These are phyloP conservation scores for Myriosclerotinia duriaeana DNA, from an alignment of 2,329 filamentous ascomycete genomes.

Conservation along the genomic window DNA sequence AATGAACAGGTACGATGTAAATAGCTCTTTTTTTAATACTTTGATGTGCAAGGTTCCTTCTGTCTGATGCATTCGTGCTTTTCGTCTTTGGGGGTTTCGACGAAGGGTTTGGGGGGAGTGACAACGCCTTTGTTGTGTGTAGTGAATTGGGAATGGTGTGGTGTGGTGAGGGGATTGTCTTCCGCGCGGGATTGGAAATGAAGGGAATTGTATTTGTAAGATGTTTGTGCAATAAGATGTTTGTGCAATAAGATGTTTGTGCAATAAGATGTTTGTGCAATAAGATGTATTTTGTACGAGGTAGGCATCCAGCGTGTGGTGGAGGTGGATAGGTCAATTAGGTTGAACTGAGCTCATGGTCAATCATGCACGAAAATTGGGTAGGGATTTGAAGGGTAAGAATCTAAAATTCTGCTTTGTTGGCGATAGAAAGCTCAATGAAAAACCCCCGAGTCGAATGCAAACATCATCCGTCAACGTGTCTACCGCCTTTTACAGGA, in stretches of 20 bases:
- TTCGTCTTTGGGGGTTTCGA: background rate
- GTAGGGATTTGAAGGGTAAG: background rate
- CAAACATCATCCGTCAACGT: conserved; percentile 8
- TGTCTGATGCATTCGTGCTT: background rate
- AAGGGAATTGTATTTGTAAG: background rate
- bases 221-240: background rate
- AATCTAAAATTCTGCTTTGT: background rate
- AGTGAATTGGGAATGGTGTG: background rate
- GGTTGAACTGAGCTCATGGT: background rate
- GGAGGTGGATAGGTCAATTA: background rate
- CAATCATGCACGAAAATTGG: conserved; percentile 6
- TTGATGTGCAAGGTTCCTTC: background rate
- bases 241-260: background rate
- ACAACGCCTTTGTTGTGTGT: background rate
- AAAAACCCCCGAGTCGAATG: conserved; percentile 6
- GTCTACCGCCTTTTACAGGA: conserved; percentile 1
- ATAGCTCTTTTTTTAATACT: background rate
- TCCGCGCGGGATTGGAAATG: background rate
- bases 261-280: background rate
- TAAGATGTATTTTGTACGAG: background rate
- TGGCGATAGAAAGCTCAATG: conserved; percentile 10
- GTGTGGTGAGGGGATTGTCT: conserved; percentile 1
- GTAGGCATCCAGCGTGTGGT: background rate
- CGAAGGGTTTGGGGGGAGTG: background rate
- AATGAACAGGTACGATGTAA: background rate